Conservation (phyloP, 2,329 filamentous ascomycete genomes). For the Diaporthe citriasiana region DNA sequence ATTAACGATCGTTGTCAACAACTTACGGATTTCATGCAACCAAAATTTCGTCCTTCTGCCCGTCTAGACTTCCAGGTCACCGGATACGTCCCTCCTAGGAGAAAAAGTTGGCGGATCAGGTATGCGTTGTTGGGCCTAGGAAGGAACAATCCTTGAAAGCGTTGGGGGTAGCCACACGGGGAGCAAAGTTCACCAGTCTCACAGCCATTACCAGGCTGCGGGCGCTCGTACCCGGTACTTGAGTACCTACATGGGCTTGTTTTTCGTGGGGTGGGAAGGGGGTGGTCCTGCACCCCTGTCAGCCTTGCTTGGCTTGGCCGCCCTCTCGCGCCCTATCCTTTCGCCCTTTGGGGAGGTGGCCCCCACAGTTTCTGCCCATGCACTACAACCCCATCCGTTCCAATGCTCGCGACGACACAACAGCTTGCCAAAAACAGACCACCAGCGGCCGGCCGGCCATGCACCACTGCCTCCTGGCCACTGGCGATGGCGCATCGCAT, state of each 20-base stretch:
- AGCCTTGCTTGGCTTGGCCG: slow-evolving; percentile 27
- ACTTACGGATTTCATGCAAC: slow-evolving; percentile 30
- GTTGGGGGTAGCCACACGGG: slow-evolving; percentile 32
- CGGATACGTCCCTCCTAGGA: slow-evolving; percentile 20
- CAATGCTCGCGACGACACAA: slow-evolving; percentile 31
- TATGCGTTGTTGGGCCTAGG: slow-evolving; percentile 36
- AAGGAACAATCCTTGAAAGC: slow-evolving; percentile 35
- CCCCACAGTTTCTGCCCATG: slow-evolving; percentile 24
- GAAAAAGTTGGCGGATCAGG: slow-evolving; percentile 31
- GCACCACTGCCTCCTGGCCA: not conserved
- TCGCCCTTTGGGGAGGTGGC: slow-evolving; percentile 6
- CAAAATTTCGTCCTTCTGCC: slow-evolving; percentile 34
- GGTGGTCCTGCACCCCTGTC: slow-evolving; percentile 22
- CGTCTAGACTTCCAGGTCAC: slow-evolving; percentile 29
- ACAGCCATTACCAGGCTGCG: slow-evolving; percentile 9
- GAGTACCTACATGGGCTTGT: not conserved
- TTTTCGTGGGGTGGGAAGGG: slow-evolving; percentile 21
- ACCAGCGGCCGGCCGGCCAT: not conserved
- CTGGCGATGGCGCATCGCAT: slow-evolving; percentile 16
- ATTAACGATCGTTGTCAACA: slow-evolving; percentile 27
- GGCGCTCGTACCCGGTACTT: slow-evolving; percentile 21
- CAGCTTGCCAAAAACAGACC: slow-evolving; percentile 17
- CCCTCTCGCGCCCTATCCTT: slow-evolving; percentile 1
- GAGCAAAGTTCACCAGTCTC: slow-evolving; percentile 32
- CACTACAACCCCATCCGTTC: slow-evolving; percentile 35